Conservation (phyloP, 2,329 filamentous ascomycete species). For the Colletotrichum sp. region DNA sequence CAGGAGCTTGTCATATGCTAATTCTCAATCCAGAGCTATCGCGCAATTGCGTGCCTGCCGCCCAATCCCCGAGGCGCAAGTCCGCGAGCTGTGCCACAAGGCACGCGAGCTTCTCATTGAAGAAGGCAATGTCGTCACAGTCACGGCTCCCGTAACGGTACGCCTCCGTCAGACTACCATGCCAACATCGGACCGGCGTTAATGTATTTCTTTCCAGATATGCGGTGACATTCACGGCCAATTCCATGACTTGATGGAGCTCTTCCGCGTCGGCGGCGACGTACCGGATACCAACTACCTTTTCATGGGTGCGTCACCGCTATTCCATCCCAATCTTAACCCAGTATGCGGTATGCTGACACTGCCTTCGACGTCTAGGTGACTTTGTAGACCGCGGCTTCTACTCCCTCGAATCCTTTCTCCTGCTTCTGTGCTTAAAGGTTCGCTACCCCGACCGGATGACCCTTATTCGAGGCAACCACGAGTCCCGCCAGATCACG, state of each 20-base stretch:
- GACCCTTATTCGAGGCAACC: constrained; percentile 92
- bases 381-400: constrained; percentile 98
- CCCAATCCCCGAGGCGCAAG: constrained; percentile 93
- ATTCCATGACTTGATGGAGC: constrained; percentile 96
- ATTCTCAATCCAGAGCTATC: constrained; percentile 73
- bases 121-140: constrained; percentile 95
- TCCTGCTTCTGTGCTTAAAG: constrained; percentile 94
- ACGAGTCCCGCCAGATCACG: constrained; percentile 96
- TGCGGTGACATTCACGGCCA: constrained; percentile 97
- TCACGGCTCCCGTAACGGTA: constrained; percentile 93
- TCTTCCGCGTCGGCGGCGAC: constrained; percentile 91
- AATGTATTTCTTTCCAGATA: constrained; percentile 60
- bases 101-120: constrained; percentile 95
- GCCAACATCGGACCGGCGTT: not conserved
- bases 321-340: not conserved
- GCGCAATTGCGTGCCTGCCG: constrained; percentile 94
- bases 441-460: constrained; percentile 97
- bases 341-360: not conserved
- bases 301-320: constrained; percentile 76
- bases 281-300: constrained; percentile 96
- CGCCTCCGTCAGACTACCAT: constrained; percentile 25
- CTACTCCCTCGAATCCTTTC: constrained; percentile 96
- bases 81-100: constrained; percentile 96
- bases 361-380: constrained; percentile 51
- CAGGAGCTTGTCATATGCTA: not conserved